A percentile compares a stretch with the other conserved stretches of the same genome.
These are phyloP conservation scores for Mikania micrantha DNA, from an alignment of 129 eudicot species.

Conservation along the genomic window DNA sequence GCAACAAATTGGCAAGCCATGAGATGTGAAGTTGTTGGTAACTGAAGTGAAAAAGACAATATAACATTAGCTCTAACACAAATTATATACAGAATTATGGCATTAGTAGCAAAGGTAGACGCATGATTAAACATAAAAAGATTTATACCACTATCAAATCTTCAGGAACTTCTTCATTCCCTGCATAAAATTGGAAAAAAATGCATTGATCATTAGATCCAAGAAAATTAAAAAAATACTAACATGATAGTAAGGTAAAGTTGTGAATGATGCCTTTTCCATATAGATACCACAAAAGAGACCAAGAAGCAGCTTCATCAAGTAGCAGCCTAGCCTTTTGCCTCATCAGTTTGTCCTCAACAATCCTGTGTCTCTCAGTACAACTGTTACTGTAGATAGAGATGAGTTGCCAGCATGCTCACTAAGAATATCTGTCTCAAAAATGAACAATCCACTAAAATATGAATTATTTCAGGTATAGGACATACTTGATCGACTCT, in stretches of 20 bases:
- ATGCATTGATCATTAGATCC: neutral
- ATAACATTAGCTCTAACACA: neutral
- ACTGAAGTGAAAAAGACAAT: constrained; percentile 32
- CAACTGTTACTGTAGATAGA: constrained; percentile 57
- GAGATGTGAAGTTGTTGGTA: constrained; percentile 88
- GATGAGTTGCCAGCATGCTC: constrained; percentile 12
- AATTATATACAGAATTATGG: neutral
- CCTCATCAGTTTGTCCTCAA: constrained; percentile 92
- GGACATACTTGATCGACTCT: constrained; percentile 71
- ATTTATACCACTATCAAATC: constrained; percentile 55
- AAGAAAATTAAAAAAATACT: neutral
- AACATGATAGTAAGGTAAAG: neutral
- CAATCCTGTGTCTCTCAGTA: constrained; percentile 63
- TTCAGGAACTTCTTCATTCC: constrained; percentile 80
- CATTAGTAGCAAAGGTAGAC: neutral
- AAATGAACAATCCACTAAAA: neutral
- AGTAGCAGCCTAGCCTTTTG: constrained; percentile 79
- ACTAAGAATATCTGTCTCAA: neutral
- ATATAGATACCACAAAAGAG: constrained; percentile 90
- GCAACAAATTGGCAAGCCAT: constrained; percentile 89
- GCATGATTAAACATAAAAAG: constrained; percentile 6
- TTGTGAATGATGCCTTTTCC: constrained; percentile 65
- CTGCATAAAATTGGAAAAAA: constrained; percentile 28
- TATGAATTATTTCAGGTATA: neutral
- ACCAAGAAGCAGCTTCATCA: constrained; percentile 99